phyloP scores from a whole-genome alignment of 2,329 filamentous ascomycete species.

The Mycosphaerelloides madeirae region DNA sequence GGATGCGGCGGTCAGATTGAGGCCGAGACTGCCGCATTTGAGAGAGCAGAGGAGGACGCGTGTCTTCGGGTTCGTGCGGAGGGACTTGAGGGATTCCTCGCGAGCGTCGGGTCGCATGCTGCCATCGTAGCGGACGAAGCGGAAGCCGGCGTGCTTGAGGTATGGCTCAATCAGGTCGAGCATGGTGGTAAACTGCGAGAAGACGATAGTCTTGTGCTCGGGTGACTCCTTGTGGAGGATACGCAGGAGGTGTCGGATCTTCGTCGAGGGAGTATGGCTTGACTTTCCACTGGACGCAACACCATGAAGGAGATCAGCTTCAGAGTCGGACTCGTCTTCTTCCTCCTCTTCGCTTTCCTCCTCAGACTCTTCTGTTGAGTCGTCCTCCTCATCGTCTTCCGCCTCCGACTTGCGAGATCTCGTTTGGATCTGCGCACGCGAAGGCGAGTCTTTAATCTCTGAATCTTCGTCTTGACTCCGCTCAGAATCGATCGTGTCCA shows the following conservation, averaged over 20 bases:
- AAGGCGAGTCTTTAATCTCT: conserved; percentile 38
- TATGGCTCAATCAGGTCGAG: conserved; percentile 94
- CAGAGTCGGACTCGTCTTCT: conserved; percentile 38
- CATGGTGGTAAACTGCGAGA: conserved; percentile 98
- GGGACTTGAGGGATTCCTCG: conserved; percentile 73
- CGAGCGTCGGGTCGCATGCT: conserved; percentile 90
- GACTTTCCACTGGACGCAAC: conserved; percentile 20
- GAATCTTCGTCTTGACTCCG: conserved; percentile 52
- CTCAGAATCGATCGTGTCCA: conserved; percentile 67
- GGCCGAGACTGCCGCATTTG: conserved; percentile 85
- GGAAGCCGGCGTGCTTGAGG: conserved; percentile 66
- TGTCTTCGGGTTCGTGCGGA: conserved; percentile 70
- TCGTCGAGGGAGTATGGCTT: conserved; percentile 70
- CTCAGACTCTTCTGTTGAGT: conserved; percentile 54
- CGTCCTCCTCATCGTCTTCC: conserved; percentile 34
- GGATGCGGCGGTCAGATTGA: conserved; percentile 91
- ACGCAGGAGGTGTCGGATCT: conserved; percentile 78
- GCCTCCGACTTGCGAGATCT: conserved; percentile 1
- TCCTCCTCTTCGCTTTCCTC: conserved; percentile 35
- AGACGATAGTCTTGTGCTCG: conserved; percentile 95
- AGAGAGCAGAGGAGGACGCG: conserved; percentile 87
- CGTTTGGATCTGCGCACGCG: conserved; percentile 24
- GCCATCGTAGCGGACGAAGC: conserved; percentile 87
- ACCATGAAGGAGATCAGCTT: conserved; percentile 26
- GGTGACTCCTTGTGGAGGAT: conserved; percentile 74